phyloP scores from a whole-genome alignment of 345 rosid species.

The Eutrema heterophyllum region DNA sequence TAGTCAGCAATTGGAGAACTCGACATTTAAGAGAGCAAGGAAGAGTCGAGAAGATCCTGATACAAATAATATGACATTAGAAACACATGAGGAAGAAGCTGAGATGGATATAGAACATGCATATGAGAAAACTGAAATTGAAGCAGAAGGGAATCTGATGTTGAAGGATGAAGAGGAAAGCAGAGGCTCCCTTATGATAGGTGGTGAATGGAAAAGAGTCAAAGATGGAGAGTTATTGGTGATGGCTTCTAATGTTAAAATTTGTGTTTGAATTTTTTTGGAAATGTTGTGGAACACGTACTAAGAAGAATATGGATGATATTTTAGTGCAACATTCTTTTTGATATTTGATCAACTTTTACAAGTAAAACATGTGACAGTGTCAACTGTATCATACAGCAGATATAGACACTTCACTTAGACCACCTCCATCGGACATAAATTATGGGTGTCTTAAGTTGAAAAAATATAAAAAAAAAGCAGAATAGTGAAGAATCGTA shows the following conservation, averaged over 20 bases:
- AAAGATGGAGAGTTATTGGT: conserved; percentile 37
- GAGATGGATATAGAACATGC: conserved; percentile 31
- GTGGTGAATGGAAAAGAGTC: conserved; percentile 53
- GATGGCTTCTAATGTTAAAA: conserved; percentile 41
- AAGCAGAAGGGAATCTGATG: conserved; percentile 20
- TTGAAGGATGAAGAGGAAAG: conserved; percentile 14
- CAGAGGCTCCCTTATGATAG: conserved; percentile 43
- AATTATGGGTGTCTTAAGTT: too few relatives aligned
- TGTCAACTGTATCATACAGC: not conserved
- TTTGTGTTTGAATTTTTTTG: conserved; percentile 31
- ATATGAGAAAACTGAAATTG: conserved; percentile 24
- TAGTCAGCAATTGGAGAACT: conserved; percentile 7
- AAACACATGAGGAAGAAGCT: conserved; percentile 8
- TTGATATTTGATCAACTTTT: not conserved
- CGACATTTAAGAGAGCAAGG: conserved; percentile 39
- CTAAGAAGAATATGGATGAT: not conserved
- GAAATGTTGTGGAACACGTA: not conserved
- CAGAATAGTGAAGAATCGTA: too few relatives aligned
- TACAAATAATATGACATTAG: not conserved
- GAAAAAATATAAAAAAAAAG: too few relatives aligned
- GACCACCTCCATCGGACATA: too few relatives aligned
- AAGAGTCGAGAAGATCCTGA: conserved; percentile 27
- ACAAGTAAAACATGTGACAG: not conserved
- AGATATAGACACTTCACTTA: too few relatives aligned
- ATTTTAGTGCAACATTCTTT: not conserved